Conservation (phyloP, 306 rosid species). For the Prunus campanulata region DNA sequence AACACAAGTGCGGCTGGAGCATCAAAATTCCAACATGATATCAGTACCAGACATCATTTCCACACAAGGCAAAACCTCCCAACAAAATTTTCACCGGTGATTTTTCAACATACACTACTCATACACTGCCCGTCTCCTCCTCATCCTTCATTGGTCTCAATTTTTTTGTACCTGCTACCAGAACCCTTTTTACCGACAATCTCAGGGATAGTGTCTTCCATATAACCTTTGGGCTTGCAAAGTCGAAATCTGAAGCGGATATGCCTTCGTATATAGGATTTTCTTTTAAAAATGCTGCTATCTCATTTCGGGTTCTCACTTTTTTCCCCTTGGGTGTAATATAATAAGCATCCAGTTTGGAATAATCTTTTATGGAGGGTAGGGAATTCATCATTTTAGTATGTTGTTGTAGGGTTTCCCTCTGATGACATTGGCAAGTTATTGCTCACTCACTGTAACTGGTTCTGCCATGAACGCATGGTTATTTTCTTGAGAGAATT, state of each 20-base stretch:
- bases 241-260: too few species aligned
- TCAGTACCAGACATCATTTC: neutral
- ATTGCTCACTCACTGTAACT: conserved; percentile 45
- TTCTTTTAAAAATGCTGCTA: too few species aligned
- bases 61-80: neutral
- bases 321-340: too few species aligned
- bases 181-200: too few species aligned
- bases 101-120: neutral
- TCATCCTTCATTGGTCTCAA: conserved; percentile 30
- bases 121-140: neutral
- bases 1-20: neutral
- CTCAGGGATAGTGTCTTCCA: too few species aligned
- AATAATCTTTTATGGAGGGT: conserved; percentile 47
- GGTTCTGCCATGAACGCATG: conserved; percentile 63
- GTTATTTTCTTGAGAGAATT: conserved; percentile 62
- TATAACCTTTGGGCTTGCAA: too few species aligned
- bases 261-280: too few species aligned
- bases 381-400: conserved; percentile 6
- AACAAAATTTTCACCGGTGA: neutral
- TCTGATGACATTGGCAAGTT: conserved; percentile 49
- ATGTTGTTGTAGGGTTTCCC: conserved; percentile 59
- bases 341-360: too few species aligned
- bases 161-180: conserved; percentile 32
- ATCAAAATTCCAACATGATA: neutral
- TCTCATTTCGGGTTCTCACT: too few species aligned